Evolutionary conservation across 176 grass and related monocot genomes (phyloP).

Genomic region (maize (Zea mays)): Zm-B73-REFERENCE-NAM-5.0 NC_050096.1:259849501-259850000

Average conservation of each 20-base stretch:
- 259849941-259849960: slow-evolving; percentile 21
- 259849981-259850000: slow-evolving; percentile 79
- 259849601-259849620: background rate
- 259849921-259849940: background rate
- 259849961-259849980: slow-evolving; percentile 58
- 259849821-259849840: slow-evolving; percentile 20
- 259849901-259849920: background rate
- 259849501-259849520: background rate
- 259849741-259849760: background rate
- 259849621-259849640: background rate
- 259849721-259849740: background rate
- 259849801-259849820: background rate
- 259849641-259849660: background rate
- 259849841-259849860: background rate
- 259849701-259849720: slow-evolving; percentile 9
- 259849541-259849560: background rate
- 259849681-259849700: background rate
- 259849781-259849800: slow-evolving; percentile 1
- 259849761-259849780: background rate
- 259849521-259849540: background rate
- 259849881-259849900: slow-evolving; percentile 17
- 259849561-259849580: background rate
- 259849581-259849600: background rate
- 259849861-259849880: background rate
- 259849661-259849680: background rate